These are phyloP conservation scores for Ceratocystiopsis minuta DNA, from an alignment of 2,329 filamentous ascomycete species.

Conservation along the genomic window DNA sequence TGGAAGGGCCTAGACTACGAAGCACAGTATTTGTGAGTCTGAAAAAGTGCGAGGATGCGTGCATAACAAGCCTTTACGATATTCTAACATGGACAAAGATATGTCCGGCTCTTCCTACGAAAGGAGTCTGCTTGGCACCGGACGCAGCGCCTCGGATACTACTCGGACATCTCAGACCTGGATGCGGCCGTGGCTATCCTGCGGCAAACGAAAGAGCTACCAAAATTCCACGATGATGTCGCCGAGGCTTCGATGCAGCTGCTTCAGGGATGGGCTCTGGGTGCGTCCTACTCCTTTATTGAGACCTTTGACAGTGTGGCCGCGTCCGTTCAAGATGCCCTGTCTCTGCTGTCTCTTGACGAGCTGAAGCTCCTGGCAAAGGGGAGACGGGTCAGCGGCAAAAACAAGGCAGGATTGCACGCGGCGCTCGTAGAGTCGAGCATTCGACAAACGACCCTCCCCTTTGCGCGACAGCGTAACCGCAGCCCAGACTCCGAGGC, in stretches of 20 bases:
- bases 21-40: slow-evolving; percentile 66
- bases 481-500: too few relatives aligned
- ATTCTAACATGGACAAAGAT: slow-evolving; percentile 30
- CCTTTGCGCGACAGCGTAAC: background rate
- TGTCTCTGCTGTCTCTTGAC: slow-evolving; percentile 63
- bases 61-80: too few relatives aligned
- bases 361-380: slow-evolving; percentile 74
- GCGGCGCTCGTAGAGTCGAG: slow-evolving; percentile 43
- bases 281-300: slow-evolving; percentile 53
- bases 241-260: slow-evolving; percentile 4
- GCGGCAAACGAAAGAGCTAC: slow-evolving; percentile 39
- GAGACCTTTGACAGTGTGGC: slow-evolving; percentile 60
- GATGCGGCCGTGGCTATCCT: slow-evolving; percentile 45
- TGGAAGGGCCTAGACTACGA: slow-evolving; percentile 68
- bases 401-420: slow-evolving; percentile 68
- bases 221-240: slow-evolving; percentile 14
- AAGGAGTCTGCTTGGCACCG: slow-evolving; percentile 90
- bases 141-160: slow-evolving; percentile 56
- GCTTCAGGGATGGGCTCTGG: slow-evolving; percentile 28
- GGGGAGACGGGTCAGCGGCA: slow-evolving; percentile 71
- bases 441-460: too few relatives aligned
- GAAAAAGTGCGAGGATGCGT: too few relatives aligned
- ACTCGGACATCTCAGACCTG: slow-evolving; percentile 65
- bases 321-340: slow-evolving; percentile 64
- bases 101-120: slow-evolving; percentile 79